Evolutionary conservation across 345 rosid species (phyloP).

Genomic region (Murraya koenigii): DNA sequence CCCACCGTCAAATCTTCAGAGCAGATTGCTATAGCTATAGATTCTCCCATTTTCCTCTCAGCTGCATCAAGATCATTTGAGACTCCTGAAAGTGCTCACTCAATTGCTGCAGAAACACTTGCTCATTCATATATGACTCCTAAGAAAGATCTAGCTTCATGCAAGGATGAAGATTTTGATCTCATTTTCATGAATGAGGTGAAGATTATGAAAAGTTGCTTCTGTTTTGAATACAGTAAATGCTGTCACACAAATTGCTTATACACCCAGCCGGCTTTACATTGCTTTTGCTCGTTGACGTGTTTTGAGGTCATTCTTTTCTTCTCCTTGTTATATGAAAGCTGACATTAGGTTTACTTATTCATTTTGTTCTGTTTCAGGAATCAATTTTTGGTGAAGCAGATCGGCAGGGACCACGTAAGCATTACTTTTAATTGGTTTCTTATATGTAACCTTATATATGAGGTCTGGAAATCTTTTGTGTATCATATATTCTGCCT

Average conservation of each 20-base stretch:
- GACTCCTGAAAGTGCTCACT: constrained; percentile 28
- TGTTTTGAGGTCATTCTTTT: neutral
- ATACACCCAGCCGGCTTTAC: neutral
- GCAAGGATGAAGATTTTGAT: constrained; percentile 39
- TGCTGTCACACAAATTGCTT: neutral
- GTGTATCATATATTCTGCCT: neutral
- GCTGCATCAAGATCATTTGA: constrained; percentile 36
- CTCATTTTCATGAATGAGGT: constrained; percentile 44
- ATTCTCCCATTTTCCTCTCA: constrained; percentile 51
- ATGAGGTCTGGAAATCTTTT: neutral
- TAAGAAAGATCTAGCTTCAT: constrained; percentile 18
- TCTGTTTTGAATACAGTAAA: neutral
- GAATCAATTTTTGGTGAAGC: constrained; percentile 25
- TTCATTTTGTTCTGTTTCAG: constrained; percentile 30
- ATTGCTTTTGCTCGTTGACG: neutral
- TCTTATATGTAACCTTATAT: neutral
- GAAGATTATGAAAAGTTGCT: neutral
- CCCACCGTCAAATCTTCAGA: constrained; percentile 8
- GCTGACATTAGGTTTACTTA: neutral
- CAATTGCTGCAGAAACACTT: constrained; percentile 21
- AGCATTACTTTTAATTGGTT: constrained; percentile 23
- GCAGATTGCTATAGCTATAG: constrained; percentile 57
- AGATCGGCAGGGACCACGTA: constrained; percentile 31
- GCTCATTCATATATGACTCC: constrained; percentile 20
- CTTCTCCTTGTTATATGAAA: neutral